Percentiles rank a stretch among this genome's conserved stretches.
phyloP scores from a whole-genome alignment of 257 asterid genomes.

The Solanum dulcamara region DNA sequence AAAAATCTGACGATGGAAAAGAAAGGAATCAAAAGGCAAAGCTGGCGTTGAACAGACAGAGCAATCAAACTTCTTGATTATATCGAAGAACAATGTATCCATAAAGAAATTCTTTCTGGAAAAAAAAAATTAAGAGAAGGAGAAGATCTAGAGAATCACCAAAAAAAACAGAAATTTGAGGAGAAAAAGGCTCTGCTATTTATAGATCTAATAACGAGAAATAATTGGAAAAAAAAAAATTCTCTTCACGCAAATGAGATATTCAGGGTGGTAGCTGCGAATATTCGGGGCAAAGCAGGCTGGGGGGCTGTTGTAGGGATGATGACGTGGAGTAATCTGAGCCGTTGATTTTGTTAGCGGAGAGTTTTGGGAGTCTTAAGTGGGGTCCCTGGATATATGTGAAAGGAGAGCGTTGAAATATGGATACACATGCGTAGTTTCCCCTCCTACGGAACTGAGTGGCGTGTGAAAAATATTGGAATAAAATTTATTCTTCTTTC shows the following conservation, averaged over 20 bases:
- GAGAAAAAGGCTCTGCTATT: background rate
- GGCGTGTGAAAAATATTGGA: too few relatives aligned
- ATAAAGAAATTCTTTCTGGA: constrained; percentile 6
- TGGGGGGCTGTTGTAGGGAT: too few relatives aligned
- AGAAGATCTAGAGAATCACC: background rate
- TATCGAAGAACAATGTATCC: constrained; percentile 24
- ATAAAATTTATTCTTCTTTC: too few relatives aligned
- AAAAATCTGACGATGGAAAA: constrained; percentile 34
- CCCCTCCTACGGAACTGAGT: background rate
- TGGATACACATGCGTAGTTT: background rate
- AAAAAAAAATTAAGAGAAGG: background rate
- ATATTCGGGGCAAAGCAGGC: constrained; percentile 24
- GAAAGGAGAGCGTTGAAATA: too few relatives aligned
- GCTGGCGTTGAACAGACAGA: constrained; percentile 15
- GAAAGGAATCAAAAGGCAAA: constrained; percentile 10
- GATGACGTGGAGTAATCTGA: constrained; percentile 13
- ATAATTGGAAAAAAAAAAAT: background rate
- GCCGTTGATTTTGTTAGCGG: background rate
- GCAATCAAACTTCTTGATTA: constrained; percentile 8
- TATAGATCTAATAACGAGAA: background rate
- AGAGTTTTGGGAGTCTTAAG: background rate
- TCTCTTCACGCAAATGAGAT: background rate
- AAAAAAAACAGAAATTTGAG: background rate
- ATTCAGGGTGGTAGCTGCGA: constrained; percentile 17
- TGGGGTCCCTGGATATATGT: too few relatives aligned